A percentile compares a stretch with the other conserved stretches of the same genome.
Evolutionary conservation across 768 basidiomycete genomes (phyloP).

Genomic region (Hemileccinum rubropunctum): DNA sequence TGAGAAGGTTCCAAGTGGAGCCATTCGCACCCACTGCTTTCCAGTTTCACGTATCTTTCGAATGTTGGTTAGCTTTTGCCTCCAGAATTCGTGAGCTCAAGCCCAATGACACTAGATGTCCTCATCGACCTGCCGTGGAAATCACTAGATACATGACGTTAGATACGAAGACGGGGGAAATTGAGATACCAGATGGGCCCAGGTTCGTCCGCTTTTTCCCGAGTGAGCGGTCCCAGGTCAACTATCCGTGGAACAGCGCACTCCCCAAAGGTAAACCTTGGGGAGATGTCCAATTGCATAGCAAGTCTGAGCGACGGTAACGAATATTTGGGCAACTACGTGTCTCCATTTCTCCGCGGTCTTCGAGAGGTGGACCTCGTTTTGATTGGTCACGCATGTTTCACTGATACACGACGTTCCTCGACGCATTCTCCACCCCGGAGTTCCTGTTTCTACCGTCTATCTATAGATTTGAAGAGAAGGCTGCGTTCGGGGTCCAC

Average conservation of each 20-base stretch:
- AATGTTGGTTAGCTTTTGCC: slow-evolving; percentile 45
- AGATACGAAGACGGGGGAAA: slow-evolving; percentile 45
- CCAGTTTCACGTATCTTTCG: slow-evolving; percentile 74
- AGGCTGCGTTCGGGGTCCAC: slow-evolving; percentile 16
- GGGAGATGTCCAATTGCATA: slow-evolving; percentile 29
- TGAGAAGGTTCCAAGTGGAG: slow-evolving; percentile 28
- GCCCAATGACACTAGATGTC: slow-evolving; percentile 48
- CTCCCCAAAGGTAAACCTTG: slow-evolving; percentile 33
- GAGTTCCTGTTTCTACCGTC: slow-evolving; percentile 29
- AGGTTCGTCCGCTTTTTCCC: slow-evolving; percentile 36
- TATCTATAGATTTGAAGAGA: slow-evolving; percentile 26
- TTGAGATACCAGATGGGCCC: slow-evolving; percentile 45
- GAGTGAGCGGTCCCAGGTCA: slow-evolving; percentile 2
- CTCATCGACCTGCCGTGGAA: slow-evolving; percentile 63
- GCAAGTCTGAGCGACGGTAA: slow-evolving; percentile 13
- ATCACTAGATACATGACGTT: slow-evolving; percentile 57
- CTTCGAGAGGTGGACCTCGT: slow-evolving; percentile 3
- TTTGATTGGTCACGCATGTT: slow-evolving; percentile 21
- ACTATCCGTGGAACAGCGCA: slow-evolving; percentile 26
- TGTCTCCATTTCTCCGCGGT: slow-evolving; percentile 24
- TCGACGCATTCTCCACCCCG: slow-evolving; percentile 22
- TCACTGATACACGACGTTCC: slow-evolving; percentile 19
- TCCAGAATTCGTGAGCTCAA: slow-evolving; percentile 9
- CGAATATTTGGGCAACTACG: slow-evolving; percentile 4
- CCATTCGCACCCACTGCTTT: slow-evolving; percentile 51